A percentile compares a stretch with the other conserved stretches of the same genome.
Evolutionary conservation across 2,329 filamentous ascomycete genomes (phyloP).

Genomic region (Penicillium sp.): DNA sequence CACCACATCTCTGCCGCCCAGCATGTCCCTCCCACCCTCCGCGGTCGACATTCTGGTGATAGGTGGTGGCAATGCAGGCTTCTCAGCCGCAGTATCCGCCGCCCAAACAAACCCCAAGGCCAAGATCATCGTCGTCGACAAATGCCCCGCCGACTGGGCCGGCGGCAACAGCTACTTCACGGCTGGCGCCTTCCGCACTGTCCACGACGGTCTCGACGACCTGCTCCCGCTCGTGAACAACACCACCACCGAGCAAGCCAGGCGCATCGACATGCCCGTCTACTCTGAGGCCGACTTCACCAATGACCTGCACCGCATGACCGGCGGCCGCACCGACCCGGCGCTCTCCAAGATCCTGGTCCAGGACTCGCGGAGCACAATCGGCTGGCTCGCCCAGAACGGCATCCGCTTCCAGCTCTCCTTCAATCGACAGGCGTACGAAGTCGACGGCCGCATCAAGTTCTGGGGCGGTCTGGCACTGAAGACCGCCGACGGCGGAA

Average conservation of each 20-base stretch:
- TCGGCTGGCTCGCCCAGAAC: slow-evolving; percentile 56
- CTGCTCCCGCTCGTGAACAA: slow-evolving; percentile 63
- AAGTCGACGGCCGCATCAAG: slow-evolving; percentile 58
- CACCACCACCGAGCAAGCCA: slow-evolving; percentile 46
- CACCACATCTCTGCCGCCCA: not conserved
- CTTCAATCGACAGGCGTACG: slow-evolving; percentile 65
- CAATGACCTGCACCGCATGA: slow-evolving; percentile 57
- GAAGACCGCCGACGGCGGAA: slow-evolving; percentile 59
- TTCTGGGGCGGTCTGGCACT: slow-evolving; percentile 67
- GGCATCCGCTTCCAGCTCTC: slow-evolving; percentile 59
- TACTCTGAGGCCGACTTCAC: slow-evolving; percentile 57
- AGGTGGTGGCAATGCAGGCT: slow-evolving; percentile 64
- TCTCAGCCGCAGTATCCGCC: slow-evolving; percentile 59
- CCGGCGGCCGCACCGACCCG: slow-evolving; percentile 52
- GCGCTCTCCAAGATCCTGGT: slow-evolving; percentile 52
- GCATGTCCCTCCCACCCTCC: slow-evolving; percentile 6
- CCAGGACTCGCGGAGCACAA: slow-evolving; percentile 48
- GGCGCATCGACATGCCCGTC: slow-evolving; percentile 56
- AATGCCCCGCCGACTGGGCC: slow-evolving; percentile 57
- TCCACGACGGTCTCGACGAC: slow-evolving; percentile 55
- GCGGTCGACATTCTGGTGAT: slow-evolving; percentile 50
- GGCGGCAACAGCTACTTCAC: slow-evolving; percentile 66
- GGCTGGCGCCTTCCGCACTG: slow-evolving; percentile 61
- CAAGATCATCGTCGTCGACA: slow-evolving; percentile 57
- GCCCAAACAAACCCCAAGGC: slow-evolving; percentile 40